phyloP scores from a whole-genome alignment of 2,329 filamentous ascomycete genomes.

The Colletotrichum salicis region DNA sequence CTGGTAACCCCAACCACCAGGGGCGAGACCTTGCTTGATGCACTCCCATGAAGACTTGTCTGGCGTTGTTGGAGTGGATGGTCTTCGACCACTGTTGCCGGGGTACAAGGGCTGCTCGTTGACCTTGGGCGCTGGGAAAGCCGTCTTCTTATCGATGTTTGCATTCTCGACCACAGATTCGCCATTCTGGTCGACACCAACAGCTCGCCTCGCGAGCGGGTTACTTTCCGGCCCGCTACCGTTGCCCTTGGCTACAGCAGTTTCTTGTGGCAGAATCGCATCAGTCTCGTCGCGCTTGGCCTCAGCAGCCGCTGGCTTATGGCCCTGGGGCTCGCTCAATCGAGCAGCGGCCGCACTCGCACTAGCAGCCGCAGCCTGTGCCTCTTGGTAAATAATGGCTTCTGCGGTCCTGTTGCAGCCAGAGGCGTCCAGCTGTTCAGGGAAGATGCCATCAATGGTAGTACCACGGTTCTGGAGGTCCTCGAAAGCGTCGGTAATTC shows the following conservation, averaged over 20 bases:
- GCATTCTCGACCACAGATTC: slow-evolving; percentile 36
- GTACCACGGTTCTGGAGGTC: slow-evolving; percentile 77
- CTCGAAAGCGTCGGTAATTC: slow-evolving; percentile 84
- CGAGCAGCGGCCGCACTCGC: slow-evolving; percentile 20
- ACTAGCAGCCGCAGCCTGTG: slow-evolving; percentile 48
- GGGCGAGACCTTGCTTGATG: slow-evolving; percentile 67
- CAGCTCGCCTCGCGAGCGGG: background rate
- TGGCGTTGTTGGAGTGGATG: slow-evolving; percentile 17
- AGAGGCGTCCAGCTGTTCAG: slow-evolving; percentile 79
- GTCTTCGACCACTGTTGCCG: slow-evolving; percentile 19
- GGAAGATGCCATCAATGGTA: slow-evolving; percentile 82
- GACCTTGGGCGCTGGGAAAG: slow-evolving; percentile 14
- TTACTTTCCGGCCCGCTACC: slow-evolving; percentile 14
- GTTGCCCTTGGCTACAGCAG: slow-evolving; percentile 3
- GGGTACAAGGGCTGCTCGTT: slow-evolving; percentile 21
- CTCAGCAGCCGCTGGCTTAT: slow-evolving; percentile 8
- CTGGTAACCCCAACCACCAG: slow-evolving; percentile 57
- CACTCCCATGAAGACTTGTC: slow-evolving; percentile 50
- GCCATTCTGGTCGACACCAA: slow-evolving; percentile 44
- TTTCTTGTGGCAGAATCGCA: slow-evolving; percentile 5
- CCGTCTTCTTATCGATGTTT: slow-evolving; percentile 11
- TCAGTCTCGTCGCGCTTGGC: slow-evolving; percentile 20
- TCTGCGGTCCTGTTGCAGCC: slow-evolving; percentile 75
- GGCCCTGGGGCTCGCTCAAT: slow-evolving; percentile 42
- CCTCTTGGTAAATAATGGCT: slow-evolving; percentile 42